Conservation (phyloP, 2,329 filamentous ascomycete genomes). For the Cercospora sojina region DNA sequence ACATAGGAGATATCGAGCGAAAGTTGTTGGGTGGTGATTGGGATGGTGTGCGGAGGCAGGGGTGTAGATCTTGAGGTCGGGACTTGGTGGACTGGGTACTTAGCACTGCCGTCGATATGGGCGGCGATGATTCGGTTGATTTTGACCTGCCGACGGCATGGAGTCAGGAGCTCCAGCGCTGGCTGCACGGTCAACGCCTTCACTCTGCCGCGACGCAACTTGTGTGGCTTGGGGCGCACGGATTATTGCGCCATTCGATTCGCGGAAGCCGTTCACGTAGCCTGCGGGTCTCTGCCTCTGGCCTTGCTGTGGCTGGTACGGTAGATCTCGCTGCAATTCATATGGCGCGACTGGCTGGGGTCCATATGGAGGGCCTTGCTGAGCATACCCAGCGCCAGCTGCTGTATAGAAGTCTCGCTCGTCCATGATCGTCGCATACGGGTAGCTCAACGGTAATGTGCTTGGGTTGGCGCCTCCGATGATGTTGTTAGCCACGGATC, state of each 20-base stretch:
- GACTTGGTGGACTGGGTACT: too few species aligned
- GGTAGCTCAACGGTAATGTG: not conserved
- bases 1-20: too few species aligned
- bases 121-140: not conserved
- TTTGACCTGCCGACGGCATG: not conserved
- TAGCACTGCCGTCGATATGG: not conserved
- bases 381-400: accelerated
- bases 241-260: not conserved
- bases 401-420: not conserved
- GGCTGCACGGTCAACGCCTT: not conserved
- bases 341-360: not conserved
- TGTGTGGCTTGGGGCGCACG: not conserved
- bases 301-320: not conserved
- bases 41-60: too few species aligned
- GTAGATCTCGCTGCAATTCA: not conserved
- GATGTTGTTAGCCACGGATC: not conserved
- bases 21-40: too few species aligned
- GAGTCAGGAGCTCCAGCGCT: not conserved
- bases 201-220: not conserved
- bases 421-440: not conserved
- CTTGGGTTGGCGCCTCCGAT: not conserved
- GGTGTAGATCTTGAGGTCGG: too few species aligned
- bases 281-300: not conserved
- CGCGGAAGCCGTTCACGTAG: not conserved
- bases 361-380: not conserved